Evolutionary conservation across 805 yeast genomes (phyloP), one percentile per base, ranked within the genome.

Genomic region (Saturnispora silvae): DNA sequence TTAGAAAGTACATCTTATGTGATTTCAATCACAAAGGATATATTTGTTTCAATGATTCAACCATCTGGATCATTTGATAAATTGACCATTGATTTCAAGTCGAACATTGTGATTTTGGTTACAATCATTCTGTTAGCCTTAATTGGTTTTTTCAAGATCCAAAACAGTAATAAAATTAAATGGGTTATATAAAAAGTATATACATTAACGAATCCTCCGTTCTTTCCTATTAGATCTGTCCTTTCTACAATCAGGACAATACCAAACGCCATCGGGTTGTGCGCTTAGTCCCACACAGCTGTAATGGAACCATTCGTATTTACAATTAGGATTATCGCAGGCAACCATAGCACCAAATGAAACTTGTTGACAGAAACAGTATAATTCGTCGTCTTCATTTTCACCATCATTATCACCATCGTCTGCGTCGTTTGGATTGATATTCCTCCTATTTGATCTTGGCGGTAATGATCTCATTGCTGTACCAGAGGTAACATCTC

Each of bases 231-330:
- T 37, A 10, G 35, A 20, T 7, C 40, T 26, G 25, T 41, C 47
- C 37, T 56, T 60, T 15, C 62, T 58, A 65, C 97, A 87, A 44
- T 82, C 89, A 0, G 96, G 89, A 64, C 98, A 92, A 56, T 77
- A 89, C 98, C 98, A 92, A 33, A 81, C 80, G 13, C 96, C 97
- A 51, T 77, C 75, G 4, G 98, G 98, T 8, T 95, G 96, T 42
- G 83, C 87, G 24, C 80, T 83, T 45, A 92, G 68, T 1, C 96
- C 96, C 30, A 92, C 97, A 66, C 98, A 73, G 39, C 65, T 65
- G 66, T 75, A 73, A 51, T 73, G 79, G 51, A 73, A 73, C 79
- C 79, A 73, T 49, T 73, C 78, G 45, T 60, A 71, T 44, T 70
- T 65, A 58, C 79, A 73, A 48, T 68, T 71, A 25, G 72, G 74